A percentile compares a stretch with the other conserved stretches of the same genome.
Conservation (phyloP, 169 alveolate species). For the Amoebophrya sp. region DNA sequence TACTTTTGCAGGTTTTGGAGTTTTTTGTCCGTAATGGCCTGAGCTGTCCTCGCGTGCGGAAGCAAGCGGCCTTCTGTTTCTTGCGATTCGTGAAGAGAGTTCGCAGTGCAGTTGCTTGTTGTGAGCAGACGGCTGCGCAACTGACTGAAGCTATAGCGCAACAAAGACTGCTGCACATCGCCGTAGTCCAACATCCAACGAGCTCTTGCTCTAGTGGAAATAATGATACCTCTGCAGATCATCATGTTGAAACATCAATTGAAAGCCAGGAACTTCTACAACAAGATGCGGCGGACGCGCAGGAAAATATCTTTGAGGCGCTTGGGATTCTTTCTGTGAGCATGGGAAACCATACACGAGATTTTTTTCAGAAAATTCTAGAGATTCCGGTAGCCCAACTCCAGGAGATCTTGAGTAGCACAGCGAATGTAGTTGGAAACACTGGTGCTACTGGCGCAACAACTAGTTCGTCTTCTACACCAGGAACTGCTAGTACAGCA, state of each 20-base stretch:
- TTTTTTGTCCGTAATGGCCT: background rate
- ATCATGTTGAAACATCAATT: too few relatives aligned
- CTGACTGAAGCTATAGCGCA: too few relatives aligned
- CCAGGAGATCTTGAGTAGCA: too few relatives aligned
- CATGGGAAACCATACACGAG: background rate
- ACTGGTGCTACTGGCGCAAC: too few relatives aligned
- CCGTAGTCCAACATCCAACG: too few relatives aligned
- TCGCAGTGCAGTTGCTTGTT: background rate
- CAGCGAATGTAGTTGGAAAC: too few relatives aligned
- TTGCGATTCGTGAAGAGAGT: background rate
- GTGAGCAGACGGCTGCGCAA: background rate
- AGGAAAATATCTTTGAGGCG: background rate
- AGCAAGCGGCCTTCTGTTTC: background rate
- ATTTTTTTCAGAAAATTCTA: background rate
- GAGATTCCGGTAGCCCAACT: background rate
- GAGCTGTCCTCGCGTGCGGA: background rate
- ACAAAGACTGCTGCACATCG: too few relatives aligned
- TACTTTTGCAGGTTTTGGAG: background rate
- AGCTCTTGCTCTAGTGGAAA: too few relatives aligned
- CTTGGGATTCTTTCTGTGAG: background rate
- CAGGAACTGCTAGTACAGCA: too few relatives aligned
- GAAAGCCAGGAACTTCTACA: background rate
- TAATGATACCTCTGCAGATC: too few relatives aligned
- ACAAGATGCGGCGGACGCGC: background rate
- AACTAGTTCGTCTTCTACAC: too few relatives aligned